Base-by-base conservation (phyloP, 805 yeast species). In the Saccharomycopsis oosterbeekiorum region DNA sequence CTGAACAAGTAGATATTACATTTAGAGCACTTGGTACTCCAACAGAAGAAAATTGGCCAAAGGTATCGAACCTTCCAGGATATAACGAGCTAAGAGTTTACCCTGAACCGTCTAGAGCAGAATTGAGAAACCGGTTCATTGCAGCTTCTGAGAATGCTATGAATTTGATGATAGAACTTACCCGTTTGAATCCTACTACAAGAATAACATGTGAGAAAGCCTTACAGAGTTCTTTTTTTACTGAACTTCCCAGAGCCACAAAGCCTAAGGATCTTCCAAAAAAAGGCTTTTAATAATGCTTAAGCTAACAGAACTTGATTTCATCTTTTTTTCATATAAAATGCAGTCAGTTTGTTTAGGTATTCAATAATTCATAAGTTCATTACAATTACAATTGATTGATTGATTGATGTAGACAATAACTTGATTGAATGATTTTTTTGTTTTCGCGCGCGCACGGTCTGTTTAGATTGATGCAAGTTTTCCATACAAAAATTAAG, bases 21-120 rank as follows among this genome's bases (percentile, higher is more conserved):
- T 93, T 94, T 71, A 84, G 89, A 69, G 99, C 98, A 0, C 74
- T 93, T 62, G 99, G 99, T 0, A 92, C 99, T 0, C 99, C 99
- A 4, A 88, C 96, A 0, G 97, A 92, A 66, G 84, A 80, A 39
- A 84, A 78, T 1, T 94, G 99, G 99, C 96, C 96, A 0, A 88
- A 90, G 56, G 96, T 93, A 1, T 81, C 92, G 0, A 77, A 81
- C 62, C 78, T 94, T 58, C 94, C 97, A 0, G 77, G 83, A 34
- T 94, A 89, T 70, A 83, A 86, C 68, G 83, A 89, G 42, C 74
- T 88, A 65, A 82, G 83, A 53, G 81, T 84, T 34, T 92, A 88
- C 69, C 97, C 97, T 2, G 84, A 85, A 15, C 97, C 97, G 0
- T 80, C 91, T 0, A 76, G 89, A 65, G 84, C 80, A 60, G 97